Percentiles rank a stretch among this genome's conserved stretches.
Conservation (phyloP, 2,329 filamentous ascomycete genomes). For the Dactylonectria macrodidyma region DNA sequence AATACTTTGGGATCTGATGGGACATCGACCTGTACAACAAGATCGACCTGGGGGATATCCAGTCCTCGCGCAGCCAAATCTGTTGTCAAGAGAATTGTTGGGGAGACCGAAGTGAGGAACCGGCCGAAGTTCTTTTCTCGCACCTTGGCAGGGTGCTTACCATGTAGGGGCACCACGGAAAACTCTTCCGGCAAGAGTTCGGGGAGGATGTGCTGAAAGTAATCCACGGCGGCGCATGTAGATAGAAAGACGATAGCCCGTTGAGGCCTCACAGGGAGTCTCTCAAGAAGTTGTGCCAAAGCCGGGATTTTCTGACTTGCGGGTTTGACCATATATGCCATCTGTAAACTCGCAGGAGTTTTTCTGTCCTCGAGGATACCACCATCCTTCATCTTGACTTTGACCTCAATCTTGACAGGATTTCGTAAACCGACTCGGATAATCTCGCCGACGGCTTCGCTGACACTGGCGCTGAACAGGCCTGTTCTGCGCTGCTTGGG, state of each 20-base stretch:
- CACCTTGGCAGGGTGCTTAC: constrained; percentile 90
- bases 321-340: constrained; percentile 84
- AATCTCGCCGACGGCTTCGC: constrained; percentile 93
- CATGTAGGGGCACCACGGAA: constrained; percentile 85
- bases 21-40: constrained; percentile 90
- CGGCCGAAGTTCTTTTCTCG: constrained; percentile 89
- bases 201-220: constrained; percentile 87
- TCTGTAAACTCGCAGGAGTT: constrained; percentile 92
- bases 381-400: constrained; percentile 83
- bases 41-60: constrained; percentile 91
- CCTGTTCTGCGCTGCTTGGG: constrained; percentile 96
- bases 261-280: constrained; percentile 80
- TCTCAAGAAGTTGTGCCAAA: constrained; percentile 78
- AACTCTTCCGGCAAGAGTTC: constrained; percentile 78
- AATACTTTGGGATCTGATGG: constrained; percentile 93
- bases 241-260: constrained; percentile 94
- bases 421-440: constrained; percentile 93
- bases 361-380: constrained; percentile 82
- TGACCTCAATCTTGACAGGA: constrained; percentile 94
- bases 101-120: constrained; percentile 82
- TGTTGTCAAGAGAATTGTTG: constrained; percentile 89
- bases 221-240: constrained; percentile 95
- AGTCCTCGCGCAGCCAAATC: constrained; percentile 92
- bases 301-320: constrained; percentile 86
- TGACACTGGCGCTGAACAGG: constrained; percentile 95